Percentiles rank a stretch among this genome's conserved stretches.
Evolutionary conservation across 768 basidiomycete species (phyloP).

Genomic region (Podaxis carcinomalis): DNA sequence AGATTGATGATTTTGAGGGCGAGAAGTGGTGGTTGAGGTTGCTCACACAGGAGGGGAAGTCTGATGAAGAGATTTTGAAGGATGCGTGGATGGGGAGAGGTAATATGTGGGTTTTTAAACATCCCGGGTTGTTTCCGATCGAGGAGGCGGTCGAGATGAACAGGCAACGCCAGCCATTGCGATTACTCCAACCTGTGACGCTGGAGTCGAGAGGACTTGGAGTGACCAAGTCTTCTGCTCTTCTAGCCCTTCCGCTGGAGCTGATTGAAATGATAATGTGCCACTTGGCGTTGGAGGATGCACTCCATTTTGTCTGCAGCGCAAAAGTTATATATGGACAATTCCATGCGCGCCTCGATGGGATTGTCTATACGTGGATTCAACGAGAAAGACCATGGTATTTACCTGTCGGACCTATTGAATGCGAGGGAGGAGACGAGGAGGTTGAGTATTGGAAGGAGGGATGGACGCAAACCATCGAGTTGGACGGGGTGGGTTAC

Average conservation of each 20-base stretch:
- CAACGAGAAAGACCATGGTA: neutral
- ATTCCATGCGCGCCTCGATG: neutral
- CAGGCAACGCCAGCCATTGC: neutral
- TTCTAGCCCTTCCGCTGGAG: neutral
- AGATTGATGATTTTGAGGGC: neutral
- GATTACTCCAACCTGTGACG: neutral
- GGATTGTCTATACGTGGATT: neutral
- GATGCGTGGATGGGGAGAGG: constrained; percentile 6
- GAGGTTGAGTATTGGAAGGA: neutral
- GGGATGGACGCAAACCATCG: neutral
- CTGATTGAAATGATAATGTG: neutral
- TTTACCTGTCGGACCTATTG: neutral
- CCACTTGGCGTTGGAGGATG: neutral
- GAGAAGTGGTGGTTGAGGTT: neutral
- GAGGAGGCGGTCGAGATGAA: neutral
- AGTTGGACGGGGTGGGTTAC: neutral
- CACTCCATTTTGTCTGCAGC: neutral
- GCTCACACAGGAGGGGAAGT: neutral
- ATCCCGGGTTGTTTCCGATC: constrained; percentile 1
- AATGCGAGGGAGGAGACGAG: neutral
- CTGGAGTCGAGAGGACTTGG: neutral
- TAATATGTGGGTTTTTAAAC: constrained; percentile 7
- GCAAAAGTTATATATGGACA: neutral
- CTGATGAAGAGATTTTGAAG: neutral
- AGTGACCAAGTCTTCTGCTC: neutral